Evolutionary conservation across 2,329 filamentous ascomycete species (phyloP).

Genomic region (Ceratocystis variospora): DNA sequence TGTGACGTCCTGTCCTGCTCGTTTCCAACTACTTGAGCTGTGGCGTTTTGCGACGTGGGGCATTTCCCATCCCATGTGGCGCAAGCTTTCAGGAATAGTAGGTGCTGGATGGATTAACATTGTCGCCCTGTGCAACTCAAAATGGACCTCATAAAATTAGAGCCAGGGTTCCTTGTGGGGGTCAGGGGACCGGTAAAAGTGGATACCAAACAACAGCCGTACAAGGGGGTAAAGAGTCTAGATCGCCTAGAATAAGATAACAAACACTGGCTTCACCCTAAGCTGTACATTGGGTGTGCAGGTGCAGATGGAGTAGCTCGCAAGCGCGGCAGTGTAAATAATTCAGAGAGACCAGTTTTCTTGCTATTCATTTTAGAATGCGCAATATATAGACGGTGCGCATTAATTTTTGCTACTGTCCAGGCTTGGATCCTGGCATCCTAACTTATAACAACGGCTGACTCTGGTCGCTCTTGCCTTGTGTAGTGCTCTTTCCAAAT

Average conservation of each 20-base stretch:
- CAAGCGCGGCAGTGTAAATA: neutral
- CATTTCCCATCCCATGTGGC: neutral
- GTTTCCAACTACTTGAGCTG: neutral
- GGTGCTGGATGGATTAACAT: neutral
- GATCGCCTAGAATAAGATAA: slow-evolving; percentile 2
- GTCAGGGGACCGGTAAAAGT: neutral
- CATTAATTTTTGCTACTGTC: neutral
- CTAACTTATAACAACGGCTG: neutral
- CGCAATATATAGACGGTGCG: neutral
- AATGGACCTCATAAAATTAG: slow-evolving; percentile 2
- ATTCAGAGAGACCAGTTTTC: neutral
- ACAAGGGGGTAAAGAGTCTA: slow-evolving; percentile 1
- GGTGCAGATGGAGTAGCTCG: neutral
- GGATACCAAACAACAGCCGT: neutral
- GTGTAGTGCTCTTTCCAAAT: neutral
- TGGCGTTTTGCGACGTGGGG: neutral
- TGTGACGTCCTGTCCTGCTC: neutral
- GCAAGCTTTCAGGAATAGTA: neutral
- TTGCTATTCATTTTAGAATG: neutral
- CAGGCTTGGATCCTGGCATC: neutral
- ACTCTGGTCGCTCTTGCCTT: neutral
- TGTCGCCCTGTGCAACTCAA: slow-evolving; percentile 4
- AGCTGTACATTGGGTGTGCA: neutral
- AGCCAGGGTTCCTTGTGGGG: neutral
- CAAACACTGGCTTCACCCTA: neutral